Conservation (phyloP, 805 yeast genomes). For the Yueomyces sp. region DNA sequence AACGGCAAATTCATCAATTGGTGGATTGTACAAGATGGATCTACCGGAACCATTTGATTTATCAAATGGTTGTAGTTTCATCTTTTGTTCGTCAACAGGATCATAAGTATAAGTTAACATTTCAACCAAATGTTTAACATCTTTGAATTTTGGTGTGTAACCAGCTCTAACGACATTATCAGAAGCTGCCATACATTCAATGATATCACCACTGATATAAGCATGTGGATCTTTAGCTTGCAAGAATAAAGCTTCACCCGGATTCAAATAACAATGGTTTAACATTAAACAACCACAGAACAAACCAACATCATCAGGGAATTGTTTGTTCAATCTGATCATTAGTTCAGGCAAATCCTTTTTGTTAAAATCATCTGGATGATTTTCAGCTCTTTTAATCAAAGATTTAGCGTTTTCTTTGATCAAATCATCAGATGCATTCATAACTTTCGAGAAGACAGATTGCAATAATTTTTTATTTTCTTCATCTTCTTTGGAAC, state of each 20-base stretch:
- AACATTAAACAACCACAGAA: constrained; percentile 91
- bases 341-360: constrained; percentile 57
- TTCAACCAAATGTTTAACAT: constrained; percentile 74
- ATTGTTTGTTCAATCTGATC: constrained; percentile 68
- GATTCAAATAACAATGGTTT: constrained; percentile 68
- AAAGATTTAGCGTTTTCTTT: constrained; percentile 45
- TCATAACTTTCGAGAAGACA: constrained; percentile 78
- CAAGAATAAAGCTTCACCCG: constrained; percentile 94
- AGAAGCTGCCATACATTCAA: constrained; percentile 99
- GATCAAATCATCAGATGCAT: constrained; percentile 50
- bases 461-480: constrained; percentile 59
- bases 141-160: constrained; percentile 98
- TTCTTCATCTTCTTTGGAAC: constrained; percentile 36
- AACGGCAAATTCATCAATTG: constrained; percentile 94
- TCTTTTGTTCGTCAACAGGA: constrained; percentile 85
- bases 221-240: constrained; percentile 98
- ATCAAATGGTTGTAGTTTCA: constrained; percentile 40
- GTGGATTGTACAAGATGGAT: constrained; percentile 75
- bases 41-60: constrained; percentile 57
- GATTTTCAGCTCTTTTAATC: constrained; percentile 46
- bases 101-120: constrained; percentile 86
- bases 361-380: constrained; percentile 43
- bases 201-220: constrained; percentile 90
- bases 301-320: constrained; percentile 87
- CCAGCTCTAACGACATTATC: constrained; percentile 98